A percentile compares a stretch with the other conserved stretches of the same genome.
Conservation (phyloP, 805 yeast species). For the Saccharomyces eubayanus region DNA sequence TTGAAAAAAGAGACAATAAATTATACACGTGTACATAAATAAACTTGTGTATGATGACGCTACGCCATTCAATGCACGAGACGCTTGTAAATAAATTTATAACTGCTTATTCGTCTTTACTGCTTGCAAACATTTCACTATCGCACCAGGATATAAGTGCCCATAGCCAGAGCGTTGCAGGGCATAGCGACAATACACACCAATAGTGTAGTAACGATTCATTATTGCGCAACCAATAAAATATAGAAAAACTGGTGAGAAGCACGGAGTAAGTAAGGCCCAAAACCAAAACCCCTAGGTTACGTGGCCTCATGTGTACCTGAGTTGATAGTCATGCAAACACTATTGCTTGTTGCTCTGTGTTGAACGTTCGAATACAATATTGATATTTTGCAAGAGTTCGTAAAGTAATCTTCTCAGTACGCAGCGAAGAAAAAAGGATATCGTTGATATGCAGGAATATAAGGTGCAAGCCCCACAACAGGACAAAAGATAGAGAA, state of each 20-base stretch:
- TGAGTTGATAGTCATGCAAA: not conserved
- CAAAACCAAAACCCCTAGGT: not conserved
- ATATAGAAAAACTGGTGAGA: not conserved
- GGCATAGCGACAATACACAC: conserved; percentile 23
- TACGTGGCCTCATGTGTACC: not conserved
- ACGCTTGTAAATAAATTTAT: not conserved
- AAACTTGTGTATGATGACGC: not conserved
- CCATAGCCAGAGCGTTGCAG: conserved; percentile 29
- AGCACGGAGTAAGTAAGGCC: not conserved
- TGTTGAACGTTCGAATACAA: not conserved
- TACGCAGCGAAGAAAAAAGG: not conserved
- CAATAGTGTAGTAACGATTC: conserved; percentile 18
- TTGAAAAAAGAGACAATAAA: not conserved
- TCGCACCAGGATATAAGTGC: conserved; percentile 30
- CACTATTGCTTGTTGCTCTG: not conserved
- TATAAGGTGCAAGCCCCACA: not conserved
- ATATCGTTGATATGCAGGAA: not conserved
- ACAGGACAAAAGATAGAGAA: not conserved
- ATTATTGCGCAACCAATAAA: not conserved
- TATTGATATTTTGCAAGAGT: not conserved
- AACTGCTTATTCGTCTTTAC: not conserved
- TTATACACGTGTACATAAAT: conserved; percentile 4
- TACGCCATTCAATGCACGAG: not conserved
- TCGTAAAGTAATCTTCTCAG: not conserved
- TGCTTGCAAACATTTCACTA: conserved; percentile 19